Percentiles rank a stretch among this genome's conserved stretches.
Conservation (phyloP, 768 basidiomycete species). For the Galerina sulciceps region DNA sequence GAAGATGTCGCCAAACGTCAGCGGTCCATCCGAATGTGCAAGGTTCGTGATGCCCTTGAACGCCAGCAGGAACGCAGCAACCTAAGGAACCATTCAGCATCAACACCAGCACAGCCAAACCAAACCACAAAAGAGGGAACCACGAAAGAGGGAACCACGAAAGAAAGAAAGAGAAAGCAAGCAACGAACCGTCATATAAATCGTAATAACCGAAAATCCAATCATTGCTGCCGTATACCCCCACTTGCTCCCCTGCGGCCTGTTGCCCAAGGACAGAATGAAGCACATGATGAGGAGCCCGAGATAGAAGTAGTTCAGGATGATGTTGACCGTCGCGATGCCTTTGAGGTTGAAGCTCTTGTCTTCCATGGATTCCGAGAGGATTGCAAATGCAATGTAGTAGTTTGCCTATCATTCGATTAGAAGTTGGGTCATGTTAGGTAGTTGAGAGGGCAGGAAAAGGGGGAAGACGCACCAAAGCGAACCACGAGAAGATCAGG, state of each 20-base stretch:
- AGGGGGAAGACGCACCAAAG: slow-evolving; percentile 50
- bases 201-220: slow-evolving; percentile 87
- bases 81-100: slow-evolving; percentile 39
- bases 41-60: slow-evolving; percentile 78
- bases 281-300: slow-evolving; percentile 89
- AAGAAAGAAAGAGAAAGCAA: slow-evolving; percentile 2
- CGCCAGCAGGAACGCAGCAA: slow-evolving; percentile 80
- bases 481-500: slow-evolving; percentile 91
- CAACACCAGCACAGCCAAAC: background rate
- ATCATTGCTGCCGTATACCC: slow-evolving; percentile 85
- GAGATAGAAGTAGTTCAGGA: slow-evolving; percentile 87
- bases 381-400: slow-evolving; percentile 85
- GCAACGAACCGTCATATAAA: slow-evolving; percentile 89
- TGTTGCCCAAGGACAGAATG: slow-evolving; percentile 85
- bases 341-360: slow-evolving; percentile 55
- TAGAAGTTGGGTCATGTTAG: too few relatives aligned
- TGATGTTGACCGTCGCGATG: slow-evolving; percentile 74
- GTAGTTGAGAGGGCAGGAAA: too few relatives aligned
- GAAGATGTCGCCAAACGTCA: slow-evolving; percentile 67
- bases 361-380: slow-evolving; percentile 77
- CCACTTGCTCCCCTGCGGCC: slow-evolving; percentile 90
- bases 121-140: too few relatives aligned
- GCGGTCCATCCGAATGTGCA: slow-evolving; percentile 43
- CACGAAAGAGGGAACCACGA: slow-evolving; percentile 2
- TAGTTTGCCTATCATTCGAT: slow-evolving; percentile 94